Evolutionary conservation across 2,329 filamentous ascomycete species (phyloP).

Genomic region (Penicillium psychrosexuale): DNA sequence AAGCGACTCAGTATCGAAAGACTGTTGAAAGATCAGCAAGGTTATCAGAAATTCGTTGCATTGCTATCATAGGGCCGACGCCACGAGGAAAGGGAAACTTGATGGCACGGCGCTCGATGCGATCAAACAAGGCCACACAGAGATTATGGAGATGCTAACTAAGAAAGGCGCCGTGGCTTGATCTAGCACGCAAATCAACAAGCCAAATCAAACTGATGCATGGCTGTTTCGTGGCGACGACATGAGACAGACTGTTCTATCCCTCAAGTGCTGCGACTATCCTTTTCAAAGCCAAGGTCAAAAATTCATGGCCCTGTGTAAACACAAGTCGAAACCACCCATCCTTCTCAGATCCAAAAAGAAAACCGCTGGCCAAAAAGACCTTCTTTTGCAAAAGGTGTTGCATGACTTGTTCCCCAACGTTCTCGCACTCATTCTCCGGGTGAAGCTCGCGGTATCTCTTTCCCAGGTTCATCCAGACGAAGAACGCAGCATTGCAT

Average conservation of each 20-base stretch:
- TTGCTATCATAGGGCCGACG: not conserved
- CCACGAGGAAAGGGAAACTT: not conserved
- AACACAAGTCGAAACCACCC: conserved; percentile 48
- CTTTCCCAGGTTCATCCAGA: conserved; percentile 52
- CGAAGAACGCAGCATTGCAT: conserved; percentile 56
- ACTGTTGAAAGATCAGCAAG: not conserved
- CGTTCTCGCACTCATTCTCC: conserved; percentile 8
- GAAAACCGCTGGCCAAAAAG: conserved; percentile 35
- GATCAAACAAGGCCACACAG: not conserved
- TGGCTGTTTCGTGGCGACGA: not conserved
- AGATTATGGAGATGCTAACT: not conserved
- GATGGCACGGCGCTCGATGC: not conserved
- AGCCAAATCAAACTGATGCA: not conserved
- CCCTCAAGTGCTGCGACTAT: conserved; percentile 22
- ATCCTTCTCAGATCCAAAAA: conserved; percentile 38
- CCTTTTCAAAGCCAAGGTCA: conserved; percentile 35
- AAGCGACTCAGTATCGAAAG: not conserved
- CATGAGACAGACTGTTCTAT: not conserved
- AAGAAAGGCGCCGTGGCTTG: not conserved
- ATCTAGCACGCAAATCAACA: not conserved
- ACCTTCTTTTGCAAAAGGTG: conserved; percentile 38
- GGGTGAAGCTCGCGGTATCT: conserved; percentile 27
- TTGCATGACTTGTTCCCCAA: conserved; percentile 32
- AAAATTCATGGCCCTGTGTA: conserved; percentile 30
- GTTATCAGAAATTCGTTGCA: not conserved